Evolutionary conservation across 345 rosid species (phyloP).

Genomic region (Eucalyptus regnans): DNA sequence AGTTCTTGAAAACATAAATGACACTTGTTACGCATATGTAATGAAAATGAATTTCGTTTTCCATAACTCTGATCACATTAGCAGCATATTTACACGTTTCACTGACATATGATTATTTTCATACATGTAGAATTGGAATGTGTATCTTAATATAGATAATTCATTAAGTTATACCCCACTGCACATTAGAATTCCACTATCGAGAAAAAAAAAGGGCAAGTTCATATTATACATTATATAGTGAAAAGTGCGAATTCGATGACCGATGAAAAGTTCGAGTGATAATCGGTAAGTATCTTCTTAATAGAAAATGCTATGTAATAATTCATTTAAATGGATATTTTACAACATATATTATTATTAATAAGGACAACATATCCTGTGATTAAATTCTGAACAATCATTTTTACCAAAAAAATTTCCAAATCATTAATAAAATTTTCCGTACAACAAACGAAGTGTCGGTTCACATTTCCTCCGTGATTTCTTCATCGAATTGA

Average conservation of each 20-base stretch:
- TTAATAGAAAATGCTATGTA: no score
- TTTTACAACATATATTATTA: background rate
- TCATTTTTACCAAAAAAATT: background rate
- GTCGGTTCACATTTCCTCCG: background rate
- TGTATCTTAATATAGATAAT: background rate
- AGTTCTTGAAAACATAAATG: background rate
- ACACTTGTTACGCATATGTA: background rate
- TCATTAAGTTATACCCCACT: background rate
- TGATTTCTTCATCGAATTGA: background rate
- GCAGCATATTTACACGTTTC: background rate
- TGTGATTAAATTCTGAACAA: background rate
- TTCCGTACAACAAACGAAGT: background rate
- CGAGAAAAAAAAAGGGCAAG: background rate
- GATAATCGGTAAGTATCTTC: no score
- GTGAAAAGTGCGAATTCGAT: background rate
- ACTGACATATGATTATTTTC: background rate
- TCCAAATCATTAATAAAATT: background rate
- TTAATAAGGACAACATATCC: background rate
- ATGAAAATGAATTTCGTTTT: background rate
- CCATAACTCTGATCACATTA: background rate
- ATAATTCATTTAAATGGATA: no score
- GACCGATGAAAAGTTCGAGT: background rate
- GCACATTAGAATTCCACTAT: background rate
- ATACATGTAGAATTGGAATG: background rate
- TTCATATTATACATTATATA: no score